These are phyloP conservation scores for Simmondsia chinensis DNA, from an alignment of 148 eudicot genomes.

Conservation along the genomic window DNA sequence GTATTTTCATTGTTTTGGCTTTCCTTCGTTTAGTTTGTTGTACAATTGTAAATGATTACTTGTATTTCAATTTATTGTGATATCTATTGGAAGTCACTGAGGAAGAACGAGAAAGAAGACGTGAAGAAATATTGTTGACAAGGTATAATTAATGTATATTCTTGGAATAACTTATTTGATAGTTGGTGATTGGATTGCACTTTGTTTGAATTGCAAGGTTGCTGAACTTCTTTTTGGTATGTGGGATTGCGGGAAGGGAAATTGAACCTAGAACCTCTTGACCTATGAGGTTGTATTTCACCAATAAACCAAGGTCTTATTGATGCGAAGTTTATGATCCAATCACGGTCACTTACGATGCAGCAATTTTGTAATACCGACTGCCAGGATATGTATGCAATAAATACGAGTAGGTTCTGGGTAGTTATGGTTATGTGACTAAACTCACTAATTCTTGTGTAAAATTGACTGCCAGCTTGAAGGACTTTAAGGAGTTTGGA, in stretches of 20 bases:
- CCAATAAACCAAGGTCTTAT: no score
- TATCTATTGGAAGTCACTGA: slow-evolving; percentile 77
- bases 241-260: no score
- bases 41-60: not conserved
- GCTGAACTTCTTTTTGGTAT: not conserved
- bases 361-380: no score
- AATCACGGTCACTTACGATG: no score
- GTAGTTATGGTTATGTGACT: not conserved
- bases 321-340: no score
- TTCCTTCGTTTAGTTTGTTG: not conserved
- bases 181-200: no score
- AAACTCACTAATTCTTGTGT: not conserved
- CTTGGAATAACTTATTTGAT: not conserved
- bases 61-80: slow-evolving; percentile 60
- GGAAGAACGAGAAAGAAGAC: slow-evolving; percentile 78
- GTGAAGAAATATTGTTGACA: slow-evolving; percentile 92
- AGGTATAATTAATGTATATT: slow-evolving; percentile 35
- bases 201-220: not conserved
- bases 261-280: no score
- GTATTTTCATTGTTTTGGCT: not conserved
- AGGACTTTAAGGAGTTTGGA: slow-evolving; percentile 85
- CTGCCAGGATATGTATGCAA: no score
- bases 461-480: slow-evolving; percentile 32
- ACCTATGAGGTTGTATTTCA: no score
- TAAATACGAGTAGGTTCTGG: not conserved